Conservation (phyloP, 2,329 filamentous ascomycete species). For the Penicillium sp. region DNA sequence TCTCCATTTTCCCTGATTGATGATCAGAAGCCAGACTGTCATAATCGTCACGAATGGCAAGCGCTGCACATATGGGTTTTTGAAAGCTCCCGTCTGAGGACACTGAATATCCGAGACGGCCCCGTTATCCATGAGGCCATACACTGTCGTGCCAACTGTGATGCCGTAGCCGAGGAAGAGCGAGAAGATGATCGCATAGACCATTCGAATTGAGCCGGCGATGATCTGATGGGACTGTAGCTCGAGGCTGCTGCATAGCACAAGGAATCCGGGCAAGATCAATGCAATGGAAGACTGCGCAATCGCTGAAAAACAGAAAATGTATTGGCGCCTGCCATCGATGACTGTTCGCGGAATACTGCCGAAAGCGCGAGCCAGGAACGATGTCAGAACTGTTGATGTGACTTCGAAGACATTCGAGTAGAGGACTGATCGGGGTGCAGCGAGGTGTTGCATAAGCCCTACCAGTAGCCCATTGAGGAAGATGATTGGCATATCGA, state of each 20-base stretch:
- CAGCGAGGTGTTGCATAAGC: conserved; percentile 71
- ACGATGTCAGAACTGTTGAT: conserved; percentile 65
- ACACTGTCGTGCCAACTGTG: conserved; percentile 63
- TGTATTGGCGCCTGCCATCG: conserved; percentile 31
- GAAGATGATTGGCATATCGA: conserved; percentile 77
- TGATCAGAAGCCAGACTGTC: conserved; percentile 70
- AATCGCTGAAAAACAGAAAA: conserved; percentile 71
- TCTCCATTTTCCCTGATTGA: conserved; percentile 79
- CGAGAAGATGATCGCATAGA: conserved; percentile 64
- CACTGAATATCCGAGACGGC: conserved; percentile 54
- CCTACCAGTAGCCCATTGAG: conserved; percentile 72
- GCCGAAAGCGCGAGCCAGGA: conserved; percentile 66
- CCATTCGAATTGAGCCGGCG: conserved; percentile 57
- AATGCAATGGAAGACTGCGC: conserved; percentile 70
- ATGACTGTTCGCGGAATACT: conserved; percentile 53
- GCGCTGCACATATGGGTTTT: conserved; percentile 48
- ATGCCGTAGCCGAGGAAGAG: conserved; percentile 71
- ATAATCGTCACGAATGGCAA: conserved; percentile 75
- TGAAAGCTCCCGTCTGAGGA: conserved; percentile 31
- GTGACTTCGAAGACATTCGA: conserved; percentile 65
- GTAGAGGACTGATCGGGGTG: conserved; percentile 70
- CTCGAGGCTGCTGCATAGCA: conserved; percentile 62
- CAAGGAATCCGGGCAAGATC: conserved; percentile 67
- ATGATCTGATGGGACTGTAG: conserved; percentile 68
- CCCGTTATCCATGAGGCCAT: conserved; percentile 58